Evolutionary conservation across 1,284 basidiomycete genomes (phyloP).

Genomic region (Phylloboletellus chloephorus): DNA sequence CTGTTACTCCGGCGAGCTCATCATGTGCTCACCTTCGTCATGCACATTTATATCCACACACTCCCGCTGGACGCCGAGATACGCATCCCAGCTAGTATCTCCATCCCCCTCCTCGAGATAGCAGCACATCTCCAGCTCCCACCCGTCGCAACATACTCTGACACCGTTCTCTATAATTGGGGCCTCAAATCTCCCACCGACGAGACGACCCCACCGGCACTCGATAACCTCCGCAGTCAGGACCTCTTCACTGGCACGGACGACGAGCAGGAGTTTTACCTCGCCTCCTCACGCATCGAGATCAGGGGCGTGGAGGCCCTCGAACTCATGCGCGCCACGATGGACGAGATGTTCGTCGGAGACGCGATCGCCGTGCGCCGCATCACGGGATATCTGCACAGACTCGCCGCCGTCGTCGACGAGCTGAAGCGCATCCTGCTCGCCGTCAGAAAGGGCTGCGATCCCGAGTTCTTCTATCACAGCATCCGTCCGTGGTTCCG

Average conservation of each 20-base stretch:
- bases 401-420: constrained; percentile 64
- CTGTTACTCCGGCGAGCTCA: constrained; percentile 76
- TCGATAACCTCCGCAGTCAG: constrained; percentile 56
- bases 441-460: constrained; percentile 67
- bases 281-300: constrained; percentile 88
- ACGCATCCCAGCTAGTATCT: constrained; percentile 66
- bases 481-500: constrained; percentile 90
- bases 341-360: constrained; percentile 90
- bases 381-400: constrained; percentile 67
- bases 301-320: constrained; percentile 84
- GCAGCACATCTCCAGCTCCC: constrained; percentile 78
- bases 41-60: constrained; percentile 88
- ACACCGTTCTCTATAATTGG: constrained; percentile 95
- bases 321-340: constrained; percentile 78
- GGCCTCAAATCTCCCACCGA: constrained; percentile 34
- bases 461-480: constrained; percentile 80
- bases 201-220: constrained; percentile 25
- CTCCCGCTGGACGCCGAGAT: constrained; percentile 50
- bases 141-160: constrained; percentile 89
- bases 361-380: constrained; percentile 73
- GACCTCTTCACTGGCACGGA: constrained; percentile 76
- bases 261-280: constrained; percentile 90
- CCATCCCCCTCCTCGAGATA: constrained; percentile 76
- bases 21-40: constrained; percentile 77
- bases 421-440: constrained; percentile 58